Base-by-base conservation (phyloP, 1,284 basidiomycete genomes). In the Trametes hirsuta region DNA sequence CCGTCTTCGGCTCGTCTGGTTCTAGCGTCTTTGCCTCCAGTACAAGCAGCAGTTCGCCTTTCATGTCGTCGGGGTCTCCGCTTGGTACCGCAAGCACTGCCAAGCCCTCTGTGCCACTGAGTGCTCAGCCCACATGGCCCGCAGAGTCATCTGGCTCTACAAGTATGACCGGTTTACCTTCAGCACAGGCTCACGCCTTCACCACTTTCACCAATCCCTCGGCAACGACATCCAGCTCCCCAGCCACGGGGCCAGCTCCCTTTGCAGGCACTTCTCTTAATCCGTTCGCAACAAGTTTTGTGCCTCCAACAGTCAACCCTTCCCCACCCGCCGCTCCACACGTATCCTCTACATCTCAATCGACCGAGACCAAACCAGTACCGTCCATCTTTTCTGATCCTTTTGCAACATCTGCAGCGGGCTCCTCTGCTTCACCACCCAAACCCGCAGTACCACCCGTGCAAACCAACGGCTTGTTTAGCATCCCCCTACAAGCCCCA, bases 271-370 rank as follows among this genome's bases (percentile, higher is more conserved):
- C 48, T 2, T 39, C 41, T 10, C 58, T 60, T 10, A 65, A 65
- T 14, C 64, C 61, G 1, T 62, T 62, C n/a, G 64, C 60, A 8
- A 14, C 63, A 6, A 45, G 55, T n/a, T 62, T 62, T 12, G 42
- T 53, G 8, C 62, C 59, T 4, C 56, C 58, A 2, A 37, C 53
- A 37, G 22, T 15, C 18, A 30, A 41, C 2, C 18, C 58, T 14
- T 49, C 55, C 9, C 25, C 48, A 24, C 51, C 51, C 37, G 6
- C 37, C 12, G 6, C 35, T 34, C 21, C 55, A 47, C 10, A 40
- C 6, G 37, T 35, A 41, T 24, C 61, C 14, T 41, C 47, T 12
- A 10, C 39, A 14, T 47, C 58, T 25, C 47, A 41, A 14, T 45
- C 50, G 4, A 6, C 8, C 1, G 50, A 15, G 1, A 30, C 40